Evolutionary conservation across 208 protist species (phyloP).

Genomic region (Strigomonas culicis): DNA sequence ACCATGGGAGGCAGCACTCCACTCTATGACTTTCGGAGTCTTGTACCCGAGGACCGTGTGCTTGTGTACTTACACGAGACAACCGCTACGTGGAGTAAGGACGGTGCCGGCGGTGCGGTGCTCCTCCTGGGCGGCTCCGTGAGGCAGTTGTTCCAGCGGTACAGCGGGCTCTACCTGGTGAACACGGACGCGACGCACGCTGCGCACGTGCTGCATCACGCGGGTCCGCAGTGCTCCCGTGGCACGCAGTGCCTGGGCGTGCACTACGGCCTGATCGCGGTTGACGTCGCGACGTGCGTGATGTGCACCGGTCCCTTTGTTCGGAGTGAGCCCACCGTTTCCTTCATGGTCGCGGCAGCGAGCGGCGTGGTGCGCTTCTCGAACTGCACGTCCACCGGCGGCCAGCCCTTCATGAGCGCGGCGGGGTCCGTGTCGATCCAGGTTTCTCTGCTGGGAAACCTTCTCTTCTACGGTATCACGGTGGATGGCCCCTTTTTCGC

Average conservation of each 20-base stretch:
- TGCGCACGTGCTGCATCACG: background rate
- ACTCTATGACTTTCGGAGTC: background rate
- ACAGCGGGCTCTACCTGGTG: slow-evolving; percentile 1
- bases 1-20: background rate
- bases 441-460: background rate
- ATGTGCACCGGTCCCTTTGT: background rate
- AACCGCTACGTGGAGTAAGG: background rate
- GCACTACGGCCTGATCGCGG: slow-evolving; percentile 3
- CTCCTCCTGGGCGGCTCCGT: background rate
- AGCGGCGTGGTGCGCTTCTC: background rate
- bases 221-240: background rate
- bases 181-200: background rate
- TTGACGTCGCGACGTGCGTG: background rate
- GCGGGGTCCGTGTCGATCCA: background rate
- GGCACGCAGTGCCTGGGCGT: background rate
- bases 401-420: background rate
- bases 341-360: background rate
- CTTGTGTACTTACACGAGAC: background rate
- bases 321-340: too few species aligned
- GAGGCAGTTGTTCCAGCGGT: background rate
- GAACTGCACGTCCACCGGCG: background rate
- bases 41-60: background rate
- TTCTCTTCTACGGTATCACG: background rate
- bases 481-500: background rate
- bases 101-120: background rate